Conservation (phyloP, 2,329 filamentous ascomycete species). For the Macrophomina pseudophaseolina region DNA sequence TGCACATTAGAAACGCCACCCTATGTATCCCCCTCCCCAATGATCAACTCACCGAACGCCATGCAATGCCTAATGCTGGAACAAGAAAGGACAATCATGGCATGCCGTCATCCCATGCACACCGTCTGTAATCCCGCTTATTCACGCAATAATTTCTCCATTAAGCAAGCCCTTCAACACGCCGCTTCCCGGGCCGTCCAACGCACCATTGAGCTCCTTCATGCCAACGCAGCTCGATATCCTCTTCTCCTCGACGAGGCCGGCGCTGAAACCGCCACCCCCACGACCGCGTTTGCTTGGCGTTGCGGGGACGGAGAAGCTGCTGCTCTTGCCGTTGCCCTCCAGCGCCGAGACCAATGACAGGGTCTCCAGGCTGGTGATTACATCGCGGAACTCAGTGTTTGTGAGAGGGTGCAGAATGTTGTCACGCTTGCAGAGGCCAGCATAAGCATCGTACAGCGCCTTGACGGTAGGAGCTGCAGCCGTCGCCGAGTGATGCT, state of each 20-base stretch:
- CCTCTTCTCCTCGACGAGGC: constrained; percentile 72
- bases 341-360: constrained; percentile 75
- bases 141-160: constrained; percentile 11
- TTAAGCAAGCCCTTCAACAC: constrained; percentile 42
- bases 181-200: constrained; percentile 51
- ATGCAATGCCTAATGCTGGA: constrained; percentile 8
- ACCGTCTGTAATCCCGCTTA: not conserved
- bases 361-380: constrained; percentile 86
- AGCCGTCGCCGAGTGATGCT: constrained; percentile 49
- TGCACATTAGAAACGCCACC: not conserved
- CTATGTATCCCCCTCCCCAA: not conserved
- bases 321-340: constrained; percentile 60
- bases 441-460: constrained; percentile 82
- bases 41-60: not conserved
- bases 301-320: constrained; percentile 21
- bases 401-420: constrained; percentile 85
- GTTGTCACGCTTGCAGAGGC: constrained; percentile 84
- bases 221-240: constrained; percentile 81
- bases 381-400: constrained; percentile 92
- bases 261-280: constrained; percentile 49
- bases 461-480: constrained; percentile 80
- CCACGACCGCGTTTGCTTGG: constrained; percentile 66
- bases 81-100: constrained; percentile 1
- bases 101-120: not conserved
- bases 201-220: constrained; percentile 74